Conservation (phyloP, 2,329 filamentous ascomycete species). For the Pyrenophora graminea region DNA sequence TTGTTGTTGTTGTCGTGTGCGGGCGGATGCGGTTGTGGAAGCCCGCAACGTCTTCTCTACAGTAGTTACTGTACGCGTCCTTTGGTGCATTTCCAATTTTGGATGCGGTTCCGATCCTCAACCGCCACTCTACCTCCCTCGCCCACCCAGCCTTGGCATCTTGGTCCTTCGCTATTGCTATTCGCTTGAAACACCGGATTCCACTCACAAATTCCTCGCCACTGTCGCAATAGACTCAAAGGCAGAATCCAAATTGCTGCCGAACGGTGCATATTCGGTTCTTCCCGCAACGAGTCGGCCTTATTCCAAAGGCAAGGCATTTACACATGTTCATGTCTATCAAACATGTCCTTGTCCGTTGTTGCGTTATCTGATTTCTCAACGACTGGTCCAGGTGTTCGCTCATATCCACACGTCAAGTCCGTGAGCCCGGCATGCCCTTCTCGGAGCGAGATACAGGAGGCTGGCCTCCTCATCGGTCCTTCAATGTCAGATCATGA, state of each 20-base stretch:
- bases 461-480: slow-evolving; percentile 1
- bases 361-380: neutral
- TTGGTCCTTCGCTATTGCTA: neutral
- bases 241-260: neutral
- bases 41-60: slow-evolving; percentile 3
- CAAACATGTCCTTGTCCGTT: neutral
- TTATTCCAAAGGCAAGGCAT: slow-evolving; percentile 1
- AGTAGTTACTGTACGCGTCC: neutral
- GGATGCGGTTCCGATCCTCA: slow-evolving; percentile 1
- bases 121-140: neutral
- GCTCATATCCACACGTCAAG: neutral
- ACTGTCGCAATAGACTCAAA: neutral
- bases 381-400: neutral
- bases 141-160: neutral
- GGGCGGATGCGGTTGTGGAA: neutral
- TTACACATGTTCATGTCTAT: too few relatives aligned
- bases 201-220: neutral
- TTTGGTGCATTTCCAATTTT: slow-evolving; percentile 7
- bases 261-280: slow-evolving; percentile 8
- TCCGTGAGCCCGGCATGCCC: neutral
- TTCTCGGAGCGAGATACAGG: neutral
- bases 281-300: neutral
- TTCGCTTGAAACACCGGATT: slow-evolving; percentile 2
- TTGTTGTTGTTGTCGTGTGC: neutral
- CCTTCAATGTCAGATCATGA: slow-evolving; percentile 5